Evolutionary conservation across 345 rosid genomes (phyloP).

Genomic region (Orychophragmus violaceus): DNA sequence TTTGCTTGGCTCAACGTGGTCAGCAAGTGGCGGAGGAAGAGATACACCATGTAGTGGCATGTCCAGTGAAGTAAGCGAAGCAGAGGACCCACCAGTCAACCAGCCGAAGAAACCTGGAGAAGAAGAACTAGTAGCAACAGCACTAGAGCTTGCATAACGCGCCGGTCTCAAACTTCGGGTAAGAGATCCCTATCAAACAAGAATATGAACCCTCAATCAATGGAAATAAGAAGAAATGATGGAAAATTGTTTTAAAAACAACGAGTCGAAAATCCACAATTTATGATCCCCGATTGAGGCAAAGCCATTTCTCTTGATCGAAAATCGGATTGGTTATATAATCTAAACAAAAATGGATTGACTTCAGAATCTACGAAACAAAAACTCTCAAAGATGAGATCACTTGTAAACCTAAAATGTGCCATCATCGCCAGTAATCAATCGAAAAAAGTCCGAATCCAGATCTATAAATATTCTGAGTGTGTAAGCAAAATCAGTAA

Average conservation of each 20-base stretch:
- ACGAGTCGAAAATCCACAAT: not conserved
- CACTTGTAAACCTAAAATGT: not conserved
- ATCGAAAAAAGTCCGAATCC: not conserved
- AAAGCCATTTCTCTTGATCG: not conserved
- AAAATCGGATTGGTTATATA: not conserved
- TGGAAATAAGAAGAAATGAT: too few relatives aligned
- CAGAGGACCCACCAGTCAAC: slow-evolving; percentile 48
- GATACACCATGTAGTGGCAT: slow-evolving; percentile 53
- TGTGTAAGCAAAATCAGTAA: not conserved
- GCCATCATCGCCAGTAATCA: not conserved
- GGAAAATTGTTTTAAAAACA: not conserved
- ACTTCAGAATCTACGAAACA: not conserved
- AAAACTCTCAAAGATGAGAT: not conserved
- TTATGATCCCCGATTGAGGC: not conserved
- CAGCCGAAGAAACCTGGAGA: slow-evolving; percentile 56
- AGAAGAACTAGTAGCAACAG: slow-evolving; percentile 41
- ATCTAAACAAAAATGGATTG: too few relatives aligned
- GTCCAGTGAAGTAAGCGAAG: slow-evolving; percentile 48
- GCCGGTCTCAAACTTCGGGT: slow-evolving; percentile 36
- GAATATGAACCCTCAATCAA: not conserved
- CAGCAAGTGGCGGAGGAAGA: slow-evolving; percentile 54
- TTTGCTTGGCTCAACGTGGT: slow-evolving; percentile 57
- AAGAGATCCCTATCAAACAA: slow-evolving; percentile 39
- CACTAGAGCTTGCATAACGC: slow-evolving; percentile 53
- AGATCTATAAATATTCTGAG: slow-evolving; percentile 11